Evolutionary conservation across 1,139 yeast species (phyloP), one percentile per base, ranked within the genome.

Genomic region (Entelexis paramagnoliae): DNA sequence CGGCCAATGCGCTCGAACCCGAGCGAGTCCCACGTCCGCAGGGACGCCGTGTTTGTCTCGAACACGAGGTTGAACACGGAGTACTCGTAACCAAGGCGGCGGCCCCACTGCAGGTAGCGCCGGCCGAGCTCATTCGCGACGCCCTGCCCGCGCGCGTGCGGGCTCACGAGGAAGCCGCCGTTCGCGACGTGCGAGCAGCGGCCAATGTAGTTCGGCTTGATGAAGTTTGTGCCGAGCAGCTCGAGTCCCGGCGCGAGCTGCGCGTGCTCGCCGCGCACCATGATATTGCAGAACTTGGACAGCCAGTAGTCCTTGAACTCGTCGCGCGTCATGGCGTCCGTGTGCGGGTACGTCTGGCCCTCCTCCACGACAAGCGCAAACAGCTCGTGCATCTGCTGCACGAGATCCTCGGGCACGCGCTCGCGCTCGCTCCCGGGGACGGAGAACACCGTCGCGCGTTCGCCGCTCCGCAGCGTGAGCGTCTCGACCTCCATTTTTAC

Each of bases 21-120:
- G 34, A 85, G 70, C 1, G 69, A 59, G 49, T 85, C 94, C 95
- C 95, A 86, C 53, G 83, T 80, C 59, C 68, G 73, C 59, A 72
- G 62, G 60, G 89, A 81, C 3, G 85, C 93, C 1, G 66, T 68
- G 62, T 86, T 85, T 3, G 85, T 78, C 51, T 73, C 88, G 63
- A 80, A 85, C 1, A 86, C 95, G 51, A 86, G 70, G 64, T 86
- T 86, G 71, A 83, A 86, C n/a, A 86, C 88, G 9, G 87, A 79
- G 62, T 83, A 83, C 5, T 74, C 78, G 66, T 80, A 86, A 0
- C 94, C 94, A 44, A 85, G 67, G 50, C 72, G 62, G 0, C 88
- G 87, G 0, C 88, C 94, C 75, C 81, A 76, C 42, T 67, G 64
- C 43, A 84, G 63, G 61, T 83, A 86, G 44, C 73, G 68, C 51